Percentiles rank a stretch among this genome's conserved stretches.
These are phyloP conservation scores for Apostasia shenzhenica DNA, from an alignment of 106 monocot species.

Conservation along the genomic window DNA sequence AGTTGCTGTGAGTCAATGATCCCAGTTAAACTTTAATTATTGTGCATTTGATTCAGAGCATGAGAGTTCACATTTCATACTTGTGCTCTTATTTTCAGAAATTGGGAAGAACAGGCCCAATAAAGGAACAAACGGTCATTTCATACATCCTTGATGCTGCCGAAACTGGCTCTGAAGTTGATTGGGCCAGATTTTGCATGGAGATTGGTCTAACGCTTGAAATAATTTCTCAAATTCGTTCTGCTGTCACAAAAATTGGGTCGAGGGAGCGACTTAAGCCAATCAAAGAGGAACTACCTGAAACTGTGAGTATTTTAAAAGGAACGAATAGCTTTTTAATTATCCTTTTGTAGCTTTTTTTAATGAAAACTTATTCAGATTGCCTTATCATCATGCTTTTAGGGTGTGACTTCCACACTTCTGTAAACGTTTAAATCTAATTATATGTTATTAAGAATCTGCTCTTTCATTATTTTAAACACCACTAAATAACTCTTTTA, in stretches of 20 bases:
- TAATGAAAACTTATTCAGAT: background rate
- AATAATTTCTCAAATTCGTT: conserved; percentile 35
- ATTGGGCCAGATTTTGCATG: conserved; percentile 62
- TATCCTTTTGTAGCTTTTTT: background rate
- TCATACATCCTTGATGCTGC: conserved; percentile 86
- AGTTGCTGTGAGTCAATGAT: conserved; percentile 60
- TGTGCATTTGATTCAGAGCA: background rate
- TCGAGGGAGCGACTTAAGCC: conserved; percentile 72
- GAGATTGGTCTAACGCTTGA: conserved; percentile 65
- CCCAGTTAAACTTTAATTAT: background rate
- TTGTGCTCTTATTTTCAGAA: conserved; percentile 23
- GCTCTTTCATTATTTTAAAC: background rate
- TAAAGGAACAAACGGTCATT: conserved; percentile 76
- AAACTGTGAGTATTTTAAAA: conserved; percentile 41
- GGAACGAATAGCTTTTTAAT: no score
- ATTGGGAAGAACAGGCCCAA: conserved; percentile 34
- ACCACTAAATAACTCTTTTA: background rate
- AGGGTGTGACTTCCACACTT: background rate
- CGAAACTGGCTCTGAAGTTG: conserved; percentile 53
- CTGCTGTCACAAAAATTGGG: conserved; percentile 57
- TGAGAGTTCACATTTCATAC: background rate
- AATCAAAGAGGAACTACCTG: conserved; percentile 91
- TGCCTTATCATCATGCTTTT: background rate
- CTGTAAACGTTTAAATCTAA: background rate
- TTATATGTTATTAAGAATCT: background rate